These are phyloP conservation scores for Ocimum tenuiflorum DNA, from an alignment of 257 asterid species.

Conservation along the genomic window DNA sequence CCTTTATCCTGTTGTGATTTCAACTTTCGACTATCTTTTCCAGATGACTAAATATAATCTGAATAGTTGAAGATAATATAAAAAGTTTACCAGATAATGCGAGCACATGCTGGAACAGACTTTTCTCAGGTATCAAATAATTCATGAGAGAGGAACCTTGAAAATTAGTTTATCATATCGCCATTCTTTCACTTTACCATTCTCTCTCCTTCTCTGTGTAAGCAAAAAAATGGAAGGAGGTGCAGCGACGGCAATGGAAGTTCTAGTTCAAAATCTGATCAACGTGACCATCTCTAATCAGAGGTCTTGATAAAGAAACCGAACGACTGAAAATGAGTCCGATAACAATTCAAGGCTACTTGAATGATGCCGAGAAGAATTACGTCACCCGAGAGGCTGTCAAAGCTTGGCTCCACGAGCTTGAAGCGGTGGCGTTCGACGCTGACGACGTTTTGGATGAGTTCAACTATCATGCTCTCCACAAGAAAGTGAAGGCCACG, in stretches of 20 bases:
- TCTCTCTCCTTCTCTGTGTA: too few relatives aligned
- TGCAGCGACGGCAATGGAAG: neutral
- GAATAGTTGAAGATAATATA: too few relatives aligned
- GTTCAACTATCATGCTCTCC: neutral
- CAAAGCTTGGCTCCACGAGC: neutral
- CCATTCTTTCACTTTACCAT: too few relatives aligned
- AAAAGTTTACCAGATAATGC: too few relatives aligned
- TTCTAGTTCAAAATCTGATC: neutral
- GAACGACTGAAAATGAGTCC: neutral
- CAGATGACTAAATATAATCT: too few relatives aligned
- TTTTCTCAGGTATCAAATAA: too few relatives aligned
- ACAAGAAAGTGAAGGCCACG: neutral
- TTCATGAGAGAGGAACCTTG: too few relatives aligned
- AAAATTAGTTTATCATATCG: too few relatives aligned
- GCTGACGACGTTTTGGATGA: conserved; percentile 3
- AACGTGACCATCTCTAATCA: neutral
- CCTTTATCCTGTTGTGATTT: too few relatives aligned
- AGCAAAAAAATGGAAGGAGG: neutral
- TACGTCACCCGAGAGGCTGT: neutral
- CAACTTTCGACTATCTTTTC: too few relatives aligned
- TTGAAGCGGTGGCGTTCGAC: neutral
- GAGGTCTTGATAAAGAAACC: neutral
- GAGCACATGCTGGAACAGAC: too few relatives aligned
- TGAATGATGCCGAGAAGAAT: neutral
- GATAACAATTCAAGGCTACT: neutral